Conservation (phyloP, 2,329 filamentous ascomycete species). For the Echinosphaeria canescens region DNA sequence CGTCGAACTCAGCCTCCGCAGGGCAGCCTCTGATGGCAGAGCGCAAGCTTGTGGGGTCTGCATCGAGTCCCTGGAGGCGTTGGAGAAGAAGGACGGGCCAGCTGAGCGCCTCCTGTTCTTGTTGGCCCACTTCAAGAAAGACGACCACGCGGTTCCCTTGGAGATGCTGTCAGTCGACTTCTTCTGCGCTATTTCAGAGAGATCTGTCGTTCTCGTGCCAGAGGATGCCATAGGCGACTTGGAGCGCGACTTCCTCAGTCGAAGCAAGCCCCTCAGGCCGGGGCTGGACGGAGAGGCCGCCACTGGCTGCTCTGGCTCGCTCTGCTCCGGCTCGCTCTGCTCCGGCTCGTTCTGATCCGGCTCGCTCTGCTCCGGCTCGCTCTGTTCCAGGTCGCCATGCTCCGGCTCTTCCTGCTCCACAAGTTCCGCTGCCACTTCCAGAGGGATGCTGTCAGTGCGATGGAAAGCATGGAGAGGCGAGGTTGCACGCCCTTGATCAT, state of each 20-base stretch:
- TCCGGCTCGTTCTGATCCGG: no score
- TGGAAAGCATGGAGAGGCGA: slow-evolving; percentile 21
- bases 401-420: slow-evolving; percentile 3
- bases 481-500: no score
- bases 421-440: slow-evolving; percentile 6
- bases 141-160: slow-evolving; percentile 35
- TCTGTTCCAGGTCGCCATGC: no score
- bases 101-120: slow-evolving; percentile 31
- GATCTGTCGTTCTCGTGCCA: slow-evolving; percentile 21
- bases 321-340: no score
- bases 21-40: slow-evolving; percentile 11
- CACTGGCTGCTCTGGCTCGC: no score
- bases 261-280: slow-evolving; percentile 15
- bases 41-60: slow-evolving; percentile 17
- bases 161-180: slow-evolving; percentile 32
- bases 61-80: slow-evolving; percentile 81
- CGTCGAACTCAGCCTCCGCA: slow-evolving; percentile 14
- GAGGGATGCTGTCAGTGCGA: slow-evolving; percentile 24
- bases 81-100: slow-evolving; percentile 64
- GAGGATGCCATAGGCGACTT: slow-evolving; percentile 23
- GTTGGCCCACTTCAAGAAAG: slow-evolving; percentile 52
- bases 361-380: no score
- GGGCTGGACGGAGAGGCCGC: slow-evolving; percentile 11
- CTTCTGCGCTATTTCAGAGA: slow-evolving; percentile 26
- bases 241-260: slow-evolving; percentile 23